A percentile compares a stretch with the other conserved stretches of the same genome.
Conservation (phyloP, 768 basidiomycete genomes). For the Hortiboletus campestris region DNA sequence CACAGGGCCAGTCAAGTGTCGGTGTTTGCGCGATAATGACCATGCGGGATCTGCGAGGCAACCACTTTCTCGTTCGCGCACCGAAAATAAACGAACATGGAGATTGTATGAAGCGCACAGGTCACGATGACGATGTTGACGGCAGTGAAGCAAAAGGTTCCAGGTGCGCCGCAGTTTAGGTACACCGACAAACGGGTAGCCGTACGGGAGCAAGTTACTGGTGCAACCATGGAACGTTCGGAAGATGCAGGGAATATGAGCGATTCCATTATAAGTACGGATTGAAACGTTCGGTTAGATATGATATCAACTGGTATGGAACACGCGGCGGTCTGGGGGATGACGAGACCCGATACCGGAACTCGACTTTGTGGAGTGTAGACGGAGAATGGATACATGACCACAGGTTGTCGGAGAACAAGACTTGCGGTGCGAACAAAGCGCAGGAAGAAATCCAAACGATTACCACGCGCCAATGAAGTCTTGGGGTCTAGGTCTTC, state of each 20-base stretch:
- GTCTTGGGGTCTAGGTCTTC: conserved; percentile 28
- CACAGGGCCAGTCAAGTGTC: conserved; percentile 10
- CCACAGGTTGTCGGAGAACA: conserved; percentile 20
- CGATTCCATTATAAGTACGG: conserved; percentile 2
- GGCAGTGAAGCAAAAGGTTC: conserved; percentile 5
- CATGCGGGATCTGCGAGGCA: conserved; percentile 33
- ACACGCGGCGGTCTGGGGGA: conserved; percentile 18
- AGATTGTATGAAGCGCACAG: conserved; percentile 7
- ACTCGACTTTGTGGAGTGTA: conserved; percentile 6
- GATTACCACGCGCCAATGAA: conserved; percentile 28
- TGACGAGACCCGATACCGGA: conserved; percentile 25
- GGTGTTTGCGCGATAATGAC: conserved; percentile 21
- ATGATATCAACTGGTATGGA: conserved; percentile 12
- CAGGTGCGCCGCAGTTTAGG: conserved; percentile 21
- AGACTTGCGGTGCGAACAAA: neutral
- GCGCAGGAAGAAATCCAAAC: conserved; percentile 13
- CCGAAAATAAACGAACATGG: conserved; percentile 31
- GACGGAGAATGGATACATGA: conserved; percentile 1
- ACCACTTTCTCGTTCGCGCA: conserved; percentile 12
- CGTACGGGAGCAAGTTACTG: conserved; percentile 1
- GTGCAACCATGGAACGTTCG: conserved; percentile 4
- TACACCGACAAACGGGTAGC: conserved; percentile 15
- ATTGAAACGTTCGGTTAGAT: conserved; percentile 26
- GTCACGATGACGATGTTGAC: conserved; percentile 24
- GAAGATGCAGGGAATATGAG: conserved; percentile 14